These are phyloP conservation scores for Cucurbitaria berberidis DNA, from an alignment of 2,329 filamentous ascomycete genomes.

Conservation along the genomic window DNA sequence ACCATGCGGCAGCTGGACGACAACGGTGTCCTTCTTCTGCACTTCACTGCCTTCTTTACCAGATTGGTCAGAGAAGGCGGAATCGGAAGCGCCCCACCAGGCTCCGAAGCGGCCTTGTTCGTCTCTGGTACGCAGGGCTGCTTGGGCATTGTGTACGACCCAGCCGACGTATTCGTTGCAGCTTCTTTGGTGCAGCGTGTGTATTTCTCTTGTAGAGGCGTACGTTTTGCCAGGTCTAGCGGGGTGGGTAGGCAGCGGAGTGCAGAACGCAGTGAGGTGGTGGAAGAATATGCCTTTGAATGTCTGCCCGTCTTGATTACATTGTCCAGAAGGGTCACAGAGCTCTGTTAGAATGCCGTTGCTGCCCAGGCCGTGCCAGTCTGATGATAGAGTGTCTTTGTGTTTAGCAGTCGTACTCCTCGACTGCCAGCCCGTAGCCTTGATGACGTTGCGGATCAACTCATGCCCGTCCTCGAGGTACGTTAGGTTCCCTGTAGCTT, in stretches of 20 bases:
- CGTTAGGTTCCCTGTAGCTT: constrained; percentile 71
- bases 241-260: constrained; percentile 60
- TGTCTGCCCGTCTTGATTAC: constrained; percentile 83
- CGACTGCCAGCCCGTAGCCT: constrained; percentile 84
- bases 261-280: constrained; percentile 81
- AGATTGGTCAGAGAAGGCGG: neutral
- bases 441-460: constrained; percentile 76
- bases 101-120: constrained; percentile 74
- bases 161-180: constrained; percentile 74
- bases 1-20: neutral
- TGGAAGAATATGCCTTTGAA: constrained; percentile 98
- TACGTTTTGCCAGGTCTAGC: constrained; percentile 55
- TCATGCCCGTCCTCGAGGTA: constrained; percentile 81
- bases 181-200: constrained; percentile 59
- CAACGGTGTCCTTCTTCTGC: constrained; percentile 1
- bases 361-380: constrained; percentile 77
- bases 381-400: constrained; percentile 24
- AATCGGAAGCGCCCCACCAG: constrained; percentile 78
- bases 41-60: neutral
- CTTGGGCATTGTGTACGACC: constrained; percentile 78
- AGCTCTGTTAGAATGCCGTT: constrained; percentile 82
- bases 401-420: too few species aligned
- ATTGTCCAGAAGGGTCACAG: constrained; percentile 76
- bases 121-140: constrained; percentile 74
- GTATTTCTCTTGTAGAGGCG: constrained; percentile 38